Base-by-base conservation (phyloP, 768 basidiomycete species). In the Tricholoma matsutake region DNA sequence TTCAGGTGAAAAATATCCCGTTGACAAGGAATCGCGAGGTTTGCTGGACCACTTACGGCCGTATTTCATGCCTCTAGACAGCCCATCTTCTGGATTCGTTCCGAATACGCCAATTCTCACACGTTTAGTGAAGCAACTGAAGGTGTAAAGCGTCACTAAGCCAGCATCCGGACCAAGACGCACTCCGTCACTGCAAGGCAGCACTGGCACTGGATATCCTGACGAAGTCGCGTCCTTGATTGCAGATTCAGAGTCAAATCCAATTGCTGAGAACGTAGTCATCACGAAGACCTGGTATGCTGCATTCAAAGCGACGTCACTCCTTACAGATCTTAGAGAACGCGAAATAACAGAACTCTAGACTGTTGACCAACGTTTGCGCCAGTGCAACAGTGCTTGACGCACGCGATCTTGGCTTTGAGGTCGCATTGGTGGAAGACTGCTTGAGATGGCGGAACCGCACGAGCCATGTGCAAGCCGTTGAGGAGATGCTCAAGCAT, bases 221-320 rank as follows among this genome's bases (percentile, higher is more conserved):
- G 61, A 62, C 25, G 52, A 63, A 16, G 52, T 70, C 20, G 53
- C 47, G 45, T 54, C 57, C 16, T 35, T 71, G 51, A 65, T 64
- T 37, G 47, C 62, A 25, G 16, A 62, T 2, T 56, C 47, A 16
- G 63, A 61, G 18, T 31, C 59, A 10, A 20, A 57, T 39, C 43
- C 16, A 39, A 29, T 45, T n/a, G 51, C 47, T n/a, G 45, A 63
- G 22, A 64, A 58, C 53, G 56, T 60, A 7, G 57, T 69, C 55
- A 22, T 72, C 25, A 69, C 64, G 6, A 73, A 73, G 37, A 64
- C 61, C 13, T 67, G 65, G 65, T 70, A 68, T 53, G 69, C 72
- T 6, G 67, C 66, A 11, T 73, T 70, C 60, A 71, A 72, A 54
- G 70, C 68, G 11, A 70, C 66, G 11, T 41, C 59, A 11, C 62